Base-by-base conservation (phyloP, 2,329 filamentous ascomycete species). In the Fusarium cicatricum region DNA sequence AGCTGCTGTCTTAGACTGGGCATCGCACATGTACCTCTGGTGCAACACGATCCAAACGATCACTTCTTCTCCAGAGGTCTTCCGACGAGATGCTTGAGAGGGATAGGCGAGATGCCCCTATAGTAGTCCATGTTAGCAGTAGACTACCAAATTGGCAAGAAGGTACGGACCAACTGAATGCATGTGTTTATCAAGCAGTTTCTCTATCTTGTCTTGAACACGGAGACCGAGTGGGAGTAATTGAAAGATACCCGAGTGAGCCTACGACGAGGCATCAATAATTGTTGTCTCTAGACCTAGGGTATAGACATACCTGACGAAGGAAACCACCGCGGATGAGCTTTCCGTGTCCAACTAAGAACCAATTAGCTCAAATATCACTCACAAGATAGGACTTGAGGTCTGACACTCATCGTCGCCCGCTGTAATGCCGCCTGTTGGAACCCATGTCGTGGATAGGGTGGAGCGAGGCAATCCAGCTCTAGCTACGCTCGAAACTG, bases 201-300 rank as follows among this genome's bases (percentile, higher is more conserved):
- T 77, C 70, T 97, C 92, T 26, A 98, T 79, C 74, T 98, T 99
- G 45, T 92, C 85, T 69, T 97, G 92, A 0, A 98, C 91, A 23
- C 92, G 85, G 26, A 92, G 81, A 0, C 95, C 95, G 0, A 99
- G 77, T 0, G 95, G 95, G 1, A 99, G 82, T 70, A 97, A 82
- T 70, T 99, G 95, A 68, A 97, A 99, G 31, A 98, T 86, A 23
- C 95, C 95, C 8, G 93, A 86, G 71, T 97, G 90, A 16, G 92
- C 88, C 86, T 92, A 64, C 9, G 7, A 14, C 8, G 5, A 7
- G 21, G 36, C 21, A 34, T 54, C 11, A 44, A 46, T 58, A 42
- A 54, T 39, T 21, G 17, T 52, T 19, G 57, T 26, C 21, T 15
- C 29, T 14, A 28, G 57, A 19, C n/a, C 19, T 26, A n/a, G 16